Evolutionary conservation across 2,329 filamentous ascomycete genomes (phyloP), one percentile per base, ranked within the genome.

Genomic region (Fusarium sacchari): DNA sequence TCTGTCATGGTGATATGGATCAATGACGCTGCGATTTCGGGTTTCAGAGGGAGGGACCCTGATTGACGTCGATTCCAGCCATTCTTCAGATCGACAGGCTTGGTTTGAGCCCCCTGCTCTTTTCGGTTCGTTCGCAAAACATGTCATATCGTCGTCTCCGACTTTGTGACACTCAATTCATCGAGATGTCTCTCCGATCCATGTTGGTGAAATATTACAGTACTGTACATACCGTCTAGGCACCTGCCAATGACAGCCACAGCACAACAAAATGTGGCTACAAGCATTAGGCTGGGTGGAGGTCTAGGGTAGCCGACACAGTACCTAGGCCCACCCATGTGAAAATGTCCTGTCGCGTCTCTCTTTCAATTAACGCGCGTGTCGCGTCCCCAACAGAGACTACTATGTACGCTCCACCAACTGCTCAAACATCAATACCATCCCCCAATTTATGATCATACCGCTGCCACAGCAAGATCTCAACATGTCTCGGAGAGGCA

Each of bases 401-500:
- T 39, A 47, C n/a, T n/a, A n/a, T n/a, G n/a, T n/a, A n/a, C 15
- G 22, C 39, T 62, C 42, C 67, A 66, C 68, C 17, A 5, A 24
- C 30, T 50, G 12, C 61, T 28, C 44, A 49, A 56, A n/a, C 26
- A 37, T 59, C 36, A 58, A 66, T 56, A 71, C 32, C 24, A 58
- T 58, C 28, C 22, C 22, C 24, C 22, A 36, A 32, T 30, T 65
- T 49, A 74, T 61, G 58, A 70, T 57, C 52, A 61, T 26, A 56
- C 20, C 50, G 46, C 39, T 61, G 26, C 39, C 28, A 69, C 55
- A 49, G 49, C 39, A 32, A 56, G 36, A 24, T 28, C 34, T 28
- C 56, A 22, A 30, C 50, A 83, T 83, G 82, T 79, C 82, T 26
- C 80, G 79, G 42, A 78, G 80, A 50, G 78, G 80, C 24, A 67